Conservation (phyloP, 306 rosid genomes). For the Prunus dulcis region DNA sequence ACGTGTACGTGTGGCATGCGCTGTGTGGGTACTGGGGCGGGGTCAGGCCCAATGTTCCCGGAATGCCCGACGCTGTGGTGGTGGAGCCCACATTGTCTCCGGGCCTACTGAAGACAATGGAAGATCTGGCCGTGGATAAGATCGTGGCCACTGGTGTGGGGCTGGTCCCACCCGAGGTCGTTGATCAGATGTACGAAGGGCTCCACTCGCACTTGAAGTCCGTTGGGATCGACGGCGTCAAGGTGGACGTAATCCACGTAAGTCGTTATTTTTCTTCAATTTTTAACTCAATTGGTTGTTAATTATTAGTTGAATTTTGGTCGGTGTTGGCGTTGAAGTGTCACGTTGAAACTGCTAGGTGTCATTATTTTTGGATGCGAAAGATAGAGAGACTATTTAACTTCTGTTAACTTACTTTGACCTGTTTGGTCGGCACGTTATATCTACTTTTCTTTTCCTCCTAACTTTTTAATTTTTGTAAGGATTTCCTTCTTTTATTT, state of each 20-base stretch:
- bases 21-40: conserved; percentile 98
- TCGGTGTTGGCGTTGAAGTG: background rate
- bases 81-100: conserved; percentile 48
- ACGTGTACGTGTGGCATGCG: conserved; percentile 96
- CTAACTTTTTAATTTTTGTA: background rate
- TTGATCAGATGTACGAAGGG: conserved; percentile 67
- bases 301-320: background rate
- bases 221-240: conserved; percentile 85
- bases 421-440: conserved; percentile 42
- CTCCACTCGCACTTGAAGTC: conserved; percentile 66
- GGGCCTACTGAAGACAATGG: conserved; percentile 69
- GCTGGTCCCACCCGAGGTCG: conserved; percentile 68
- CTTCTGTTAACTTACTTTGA: background rate
- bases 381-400: too few species aligned
- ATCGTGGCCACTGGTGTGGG: conserved; percentile 65
- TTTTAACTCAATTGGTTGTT: background rate
- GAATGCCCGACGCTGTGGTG: conserved; percentile 48
- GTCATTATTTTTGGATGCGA: background rate
- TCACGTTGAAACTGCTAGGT: background rate
- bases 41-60: conserved; percentile 60
- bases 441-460: background rate
- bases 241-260: conserved; percentile 92
- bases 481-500: background rate
- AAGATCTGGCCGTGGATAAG: conserved; percentile 91
- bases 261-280: conserved; percentile 17